Conservation (phyloP, 169 alveolate genomes). For the Cystoisospora suis region DNA sequence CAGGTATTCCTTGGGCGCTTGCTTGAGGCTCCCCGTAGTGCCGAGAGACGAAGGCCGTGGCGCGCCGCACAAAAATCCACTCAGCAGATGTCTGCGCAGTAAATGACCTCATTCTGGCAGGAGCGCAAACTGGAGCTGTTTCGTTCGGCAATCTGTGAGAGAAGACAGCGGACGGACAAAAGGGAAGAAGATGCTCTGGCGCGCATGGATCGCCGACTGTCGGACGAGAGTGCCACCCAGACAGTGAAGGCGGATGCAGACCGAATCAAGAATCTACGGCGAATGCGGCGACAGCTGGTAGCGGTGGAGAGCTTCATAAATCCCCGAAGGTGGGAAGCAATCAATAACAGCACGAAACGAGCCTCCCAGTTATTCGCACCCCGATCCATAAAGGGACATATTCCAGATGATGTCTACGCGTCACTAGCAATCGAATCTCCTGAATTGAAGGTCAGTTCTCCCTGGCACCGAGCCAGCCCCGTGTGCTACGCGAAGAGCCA, state of each 20-base stretch:
- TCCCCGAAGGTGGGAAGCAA: slow-evolving; percentile 6
- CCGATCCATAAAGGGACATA: slow-evolving; percentile 12
- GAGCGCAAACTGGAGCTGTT: slow-evolving; percentile 8
- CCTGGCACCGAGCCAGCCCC: too few species aligned
- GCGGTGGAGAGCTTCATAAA: not conserved
- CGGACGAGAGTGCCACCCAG: not conserved
- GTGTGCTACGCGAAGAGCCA: too few species aligned
- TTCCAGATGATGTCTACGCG: slow-evolving; percentile 12
- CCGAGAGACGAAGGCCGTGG: too few species aligned
- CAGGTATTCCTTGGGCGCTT: too few species aligned
- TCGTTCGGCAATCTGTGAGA: not conserved
- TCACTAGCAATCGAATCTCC: not conserved
- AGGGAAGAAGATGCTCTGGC: not conserved
- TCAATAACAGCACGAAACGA: not conserved
- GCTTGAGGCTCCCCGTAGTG: too few species aligned
- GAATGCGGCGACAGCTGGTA: slow-evolving; percentile 4
- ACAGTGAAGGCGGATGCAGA: not conserved
- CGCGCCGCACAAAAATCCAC: too few species aligned
- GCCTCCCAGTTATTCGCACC: not conserved
- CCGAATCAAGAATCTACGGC: not conserved
- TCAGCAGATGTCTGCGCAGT: too few species aligned
- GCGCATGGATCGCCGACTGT: not conserved
- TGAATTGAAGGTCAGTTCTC: not conserved
- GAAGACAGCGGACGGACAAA: not conserved
- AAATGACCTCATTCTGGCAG: not conserved